Base-by-base conservation (phyloP, 345 rosid species). In the Capsella bursapastoris region DNA sequence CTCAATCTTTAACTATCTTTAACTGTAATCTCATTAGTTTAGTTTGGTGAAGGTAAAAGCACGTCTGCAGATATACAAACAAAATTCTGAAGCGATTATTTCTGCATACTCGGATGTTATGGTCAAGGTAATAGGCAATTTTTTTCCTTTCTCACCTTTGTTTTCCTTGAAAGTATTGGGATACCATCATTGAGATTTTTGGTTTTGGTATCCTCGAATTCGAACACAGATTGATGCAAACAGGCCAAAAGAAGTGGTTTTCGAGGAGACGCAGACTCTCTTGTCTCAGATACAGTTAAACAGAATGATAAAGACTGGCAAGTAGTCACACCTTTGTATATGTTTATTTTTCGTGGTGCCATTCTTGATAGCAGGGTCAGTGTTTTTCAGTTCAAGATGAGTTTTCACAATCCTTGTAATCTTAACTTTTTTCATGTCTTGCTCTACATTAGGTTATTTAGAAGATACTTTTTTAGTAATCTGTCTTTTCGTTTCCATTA, bases 21-120 rank as follows among this genome's bases (percentile, higher is more conserved):
- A 50, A 56, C 47, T 57, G 35, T 44, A 13, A 57, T 69, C 70
- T 51, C 45, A 35, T 66, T 18, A 44, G 12, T 34, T 53, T 27
- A 18, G 27, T 70, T 65, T 68, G 50, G 45, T 57, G 47, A 18
- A 89, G 98, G 97, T 83, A 13, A 93, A 88, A 79, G 77, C 92
- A 44, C 90, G 96, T 3, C 68, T 93, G 67, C 83, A 93, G 74
- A 86, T 88, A 84, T 91, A 89, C 88, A 89, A 89, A 77, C 78
- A 86, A 77, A 88, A 94, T 70, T 91, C 84, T 9, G 84, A 87
- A 78, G 83, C 96, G 13, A 83, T 89, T 73, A 69, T 75, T 55
- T 85, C 90, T 3, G 84, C 88, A 22, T 87, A 89, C 81, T 78
- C 86, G 3, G 82, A 85, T 73, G 82, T 89, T 64, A 86, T 80